Evolutionary conservation across 352 stramenopile species (phyloP), one percentile per base, ranked within the genome.

Genomic region (Phytophthora pinifolia): DNA sequence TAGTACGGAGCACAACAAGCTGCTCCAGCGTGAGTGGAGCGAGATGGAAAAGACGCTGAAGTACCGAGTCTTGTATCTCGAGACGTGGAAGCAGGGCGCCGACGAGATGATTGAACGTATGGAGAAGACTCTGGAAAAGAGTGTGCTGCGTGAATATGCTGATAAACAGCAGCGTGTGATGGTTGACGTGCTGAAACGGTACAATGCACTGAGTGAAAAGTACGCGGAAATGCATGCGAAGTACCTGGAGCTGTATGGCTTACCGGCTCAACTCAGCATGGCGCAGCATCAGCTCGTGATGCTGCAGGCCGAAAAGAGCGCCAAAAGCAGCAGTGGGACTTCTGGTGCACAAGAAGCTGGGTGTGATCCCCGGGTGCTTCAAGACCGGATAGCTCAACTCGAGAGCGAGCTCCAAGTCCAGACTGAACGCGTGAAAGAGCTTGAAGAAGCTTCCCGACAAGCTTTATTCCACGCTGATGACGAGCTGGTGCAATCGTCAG

Each of bases 41-140:
- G 86, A 97, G 42, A 89, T 96, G 71, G 86, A 97, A 53, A 86
- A 81, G 32, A 74, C 80, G 22, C 74, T 97, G 10, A 96, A 97
- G 53, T 75, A 79, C 54, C 83, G 92, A 4, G 76, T 97, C 8
- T 51, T 97, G 31, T 97, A 97, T 51, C 68, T 98, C 9, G 92
- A 98, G 60, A 85, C 88, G 55, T 98, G 86, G 79, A 97, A 97
- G 52, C 55, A 79, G 30, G 79, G 79, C 0, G 81, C 83, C 1
- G 75, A 84, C 37, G 73, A 82, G 9, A 73, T 76, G 46, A 80
- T 93, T 6, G 55, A 76, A 38, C 72, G 75, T 4, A 87, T 86
- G 67, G 76, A 90, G 44, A 69, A 64, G 20, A 73, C 76, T 7
- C 51, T 93, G 9, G 67, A 78, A n/a, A 66, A 76, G 33, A 89